A percentile compares a stretch with the other conserved stretches of the same genome.
phyloP scores from a whole-genome alignment of 768 basidiomycete genomes.

The Calocera cornea region DNA sequence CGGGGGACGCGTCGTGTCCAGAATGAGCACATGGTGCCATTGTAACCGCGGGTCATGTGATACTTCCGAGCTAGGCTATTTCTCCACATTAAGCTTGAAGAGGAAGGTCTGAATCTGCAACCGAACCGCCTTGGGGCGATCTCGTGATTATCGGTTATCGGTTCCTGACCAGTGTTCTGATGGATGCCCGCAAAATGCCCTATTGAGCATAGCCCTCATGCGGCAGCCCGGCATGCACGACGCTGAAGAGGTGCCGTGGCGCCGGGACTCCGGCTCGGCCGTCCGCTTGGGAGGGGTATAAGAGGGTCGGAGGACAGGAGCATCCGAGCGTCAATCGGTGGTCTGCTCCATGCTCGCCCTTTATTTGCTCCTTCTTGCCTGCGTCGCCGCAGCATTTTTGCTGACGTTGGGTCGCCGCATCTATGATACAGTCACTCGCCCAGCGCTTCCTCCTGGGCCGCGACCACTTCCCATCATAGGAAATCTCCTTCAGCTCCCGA shows the following conservation, averaged over 20 bases:
- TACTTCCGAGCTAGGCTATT: neutral
- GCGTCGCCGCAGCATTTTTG: neutral
- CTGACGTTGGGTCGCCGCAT: neutral
- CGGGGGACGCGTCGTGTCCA: neutral
- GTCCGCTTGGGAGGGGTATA: no score
- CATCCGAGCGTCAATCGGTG: no score
- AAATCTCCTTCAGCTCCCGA: conserved; percentile 17
- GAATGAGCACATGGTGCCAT: no score
- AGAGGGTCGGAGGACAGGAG: no score
- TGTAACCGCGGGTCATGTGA: no score
- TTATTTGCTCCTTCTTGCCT: no score
- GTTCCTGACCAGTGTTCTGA: neutral
- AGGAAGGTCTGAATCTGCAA: neutral
- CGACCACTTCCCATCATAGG: conserved; percentile 22
- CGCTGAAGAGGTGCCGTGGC: no score
- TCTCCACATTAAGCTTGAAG: neutral
- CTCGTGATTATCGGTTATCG: neutral
- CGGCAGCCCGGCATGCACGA: no score
- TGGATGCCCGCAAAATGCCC: no score
- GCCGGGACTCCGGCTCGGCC: no score
- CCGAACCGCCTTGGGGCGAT: neutral
- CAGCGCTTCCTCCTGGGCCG: conserved; percentile 44
- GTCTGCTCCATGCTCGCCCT: no score
- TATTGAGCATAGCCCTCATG: no score
- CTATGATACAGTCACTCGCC: neutral